Conservation (phyloP, 225 moss, liverwort and hornwort genomes). For the Climacium dendroides region DNA sequence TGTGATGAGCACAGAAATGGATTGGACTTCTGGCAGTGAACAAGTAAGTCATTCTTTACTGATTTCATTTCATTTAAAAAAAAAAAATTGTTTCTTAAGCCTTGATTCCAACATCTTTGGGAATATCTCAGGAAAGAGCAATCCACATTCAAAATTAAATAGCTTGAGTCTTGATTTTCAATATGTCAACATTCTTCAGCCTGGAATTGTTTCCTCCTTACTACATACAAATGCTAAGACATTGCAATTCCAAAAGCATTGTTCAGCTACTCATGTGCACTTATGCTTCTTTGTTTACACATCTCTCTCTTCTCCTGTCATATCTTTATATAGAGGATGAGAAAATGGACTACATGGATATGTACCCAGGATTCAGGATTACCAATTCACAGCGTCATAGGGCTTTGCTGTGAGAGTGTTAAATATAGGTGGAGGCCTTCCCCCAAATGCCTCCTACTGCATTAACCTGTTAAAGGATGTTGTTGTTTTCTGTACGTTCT, state of each 20-base stretch:
- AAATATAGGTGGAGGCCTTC: no score
- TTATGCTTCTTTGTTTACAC: not conserved
- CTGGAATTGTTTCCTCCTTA: not conserved
- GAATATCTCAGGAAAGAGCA: not conserved
- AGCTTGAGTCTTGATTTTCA: not conserved
- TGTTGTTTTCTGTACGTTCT: no score
- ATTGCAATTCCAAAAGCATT: not conserved
- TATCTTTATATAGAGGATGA: not conserved
- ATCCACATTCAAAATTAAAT: not conserved
- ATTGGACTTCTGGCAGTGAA: slow-evolving; percentile 37
- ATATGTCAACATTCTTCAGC: not conserved
- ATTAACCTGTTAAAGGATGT: no score
- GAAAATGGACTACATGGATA: not conserved
- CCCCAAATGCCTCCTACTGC: no score
- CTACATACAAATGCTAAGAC: not conserved
- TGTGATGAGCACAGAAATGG: slow-evolving; percentile 54
- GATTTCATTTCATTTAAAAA: not conserved
- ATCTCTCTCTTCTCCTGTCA: not conserved
- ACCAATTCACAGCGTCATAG: not conserved
- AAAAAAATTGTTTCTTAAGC: no score
- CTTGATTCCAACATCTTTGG: not conserved
- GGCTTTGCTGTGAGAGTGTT: not conserved
- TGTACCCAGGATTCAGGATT: not conserved
- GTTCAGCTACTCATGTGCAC: not conserved
- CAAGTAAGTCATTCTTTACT: slow-evolving; percentile 15